phyloP scores from a whole-genome alignment of 441 rosid genomes.

The Croton setiger region DNA sequence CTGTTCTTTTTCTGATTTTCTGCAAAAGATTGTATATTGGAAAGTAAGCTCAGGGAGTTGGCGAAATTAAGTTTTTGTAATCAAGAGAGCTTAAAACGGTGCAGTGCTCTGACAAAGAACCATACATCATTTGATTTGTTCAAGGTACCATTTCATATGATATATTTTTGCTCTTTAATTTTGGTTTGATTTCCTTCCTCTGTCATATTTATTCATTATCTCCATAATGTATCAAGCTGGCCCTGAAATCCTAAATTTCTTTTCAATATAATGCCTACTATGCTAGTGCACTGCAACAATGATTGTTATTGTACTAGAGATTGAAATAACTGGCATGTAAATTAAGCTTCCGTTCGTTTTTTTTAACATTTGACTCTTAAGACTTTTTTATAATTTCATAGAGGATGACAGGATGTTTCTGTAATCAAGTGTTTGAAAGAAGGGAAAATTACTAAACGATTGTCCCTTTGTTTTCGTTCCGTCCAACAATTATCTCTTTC shows the following conservation, averaged over 20 bases:
- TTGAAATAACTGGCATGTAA: background rate
- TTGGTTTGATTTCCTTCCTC: slow-evolving; percentile 6
- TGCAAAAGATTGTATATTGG: no score
- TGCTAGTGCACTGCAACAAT: background rate
- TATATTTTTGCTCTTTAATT: slow-evolving; percentile 3
- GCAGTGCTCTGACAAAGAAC: slow-evolving; percentile 86
- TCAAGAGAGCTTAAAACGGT: slow-evolving; percentile 95
- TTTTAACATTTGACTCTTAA: no score
- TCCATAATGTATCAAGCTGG: background rate
- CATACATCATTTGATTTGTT: slow-evolving; percentile 85
- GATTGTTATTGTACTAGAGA: slow-evolving; percentile 4
- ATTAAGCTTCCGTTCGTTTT: no score
- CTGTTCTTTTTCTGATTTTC: no score
- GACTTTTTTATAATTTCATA: no score
- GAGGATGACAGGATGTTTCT: no score
- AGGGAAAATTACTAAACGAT: no score
- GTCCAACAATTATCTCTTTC: no score
- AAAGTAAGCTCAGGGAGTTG: no score
- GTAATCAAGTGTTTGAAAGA: no score
- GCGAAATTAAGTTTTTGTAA: no score
- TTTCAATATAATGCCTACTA: slow-evolving; percentile 9
- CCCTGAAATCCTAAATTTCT: background rate
- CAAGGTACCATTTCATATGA: slow-evolving; percentile 51
- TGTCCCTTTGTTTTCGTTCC: no score
- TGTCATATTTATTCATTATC: background rate